These are phyloP conservation scores for Trametes meyenii DNA, from an alignment of 768 basidiomycete genomes.

Conservation along the genomic window DNA sequence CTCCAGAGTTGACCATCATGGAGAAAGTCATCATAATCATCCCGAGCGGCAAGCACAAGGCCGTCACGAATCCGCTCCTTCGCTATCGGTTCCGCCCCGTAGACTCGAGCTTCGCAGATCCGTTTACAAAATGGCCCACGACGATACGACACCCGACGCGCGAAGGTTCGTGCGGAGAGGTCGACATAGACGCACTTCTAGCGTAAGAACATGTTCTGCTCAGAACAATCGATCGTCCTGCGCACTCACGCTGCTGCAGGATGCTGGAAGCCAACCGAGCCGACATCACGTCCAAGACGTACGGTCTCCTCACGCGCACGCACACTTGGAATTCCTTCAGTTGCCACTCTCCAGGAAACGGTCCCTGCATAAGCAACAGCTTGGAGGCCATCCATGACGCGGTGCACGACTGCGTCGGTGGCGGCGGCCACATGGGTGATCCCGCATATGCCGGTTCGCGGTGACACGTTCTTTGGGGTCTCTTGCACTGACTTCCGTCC, in stretches of 20 bases:
- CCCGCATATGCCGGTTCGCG: slow-evolving; percentile 42
- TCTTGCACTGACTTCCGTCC: background rate
- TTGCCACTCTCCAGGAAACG: slow-evolving; percentile 44
- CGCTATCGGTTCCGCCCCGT: slow-evolving; percentile 18
- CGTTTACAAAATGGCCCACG: slow-evolving; percentile 20
- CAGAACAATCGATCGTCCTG: background rate
- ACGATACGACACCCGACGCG: slow-evolving; percentile 21
- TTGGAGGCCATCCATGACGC: slow-evolving; percentile 53
- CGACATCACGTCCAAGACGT: slow-evolving; percentile 15
- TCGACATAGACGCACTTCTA: slow-evolving; percentile 9
- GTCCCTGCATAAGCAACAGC: slow-evolving; percentile 45
- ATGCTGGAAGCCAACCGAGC: slow-evolving; percentile 8
- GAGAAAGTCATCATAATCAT: slow-evolving; percentile 14
- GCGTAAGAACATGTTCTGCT: background rate
- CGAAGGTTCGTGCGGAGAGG: slow-evolving; percentile 8
- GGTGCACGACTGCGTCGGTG: slow-evolving; percentile 41
- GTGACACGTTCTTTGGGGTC: background rate
- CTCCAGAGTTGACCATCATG: slow-evolving; percentile 14
- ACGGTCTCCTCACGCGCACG: slow-evolving; percentile 22
- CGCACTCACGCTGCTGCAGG: background rate
- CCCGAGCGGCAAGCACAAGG: slow-evolving; percentile 5
- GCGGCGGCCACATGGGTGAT: slow-evolving; percentile 46
- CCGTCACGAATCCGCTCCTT: slow-evolving; percentile 22
- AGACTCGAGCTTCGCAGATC: slow-evolving; percentile 18
- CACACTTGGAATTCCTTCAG: slow-evolving; percentile 49